Percentiles rank a stretch among this genome's conserved stretches.
Conservation (phyloP, 2,329 filamentous ascomycete genomes). For the Gnomoniopsis smithogilvyi region DNA sequence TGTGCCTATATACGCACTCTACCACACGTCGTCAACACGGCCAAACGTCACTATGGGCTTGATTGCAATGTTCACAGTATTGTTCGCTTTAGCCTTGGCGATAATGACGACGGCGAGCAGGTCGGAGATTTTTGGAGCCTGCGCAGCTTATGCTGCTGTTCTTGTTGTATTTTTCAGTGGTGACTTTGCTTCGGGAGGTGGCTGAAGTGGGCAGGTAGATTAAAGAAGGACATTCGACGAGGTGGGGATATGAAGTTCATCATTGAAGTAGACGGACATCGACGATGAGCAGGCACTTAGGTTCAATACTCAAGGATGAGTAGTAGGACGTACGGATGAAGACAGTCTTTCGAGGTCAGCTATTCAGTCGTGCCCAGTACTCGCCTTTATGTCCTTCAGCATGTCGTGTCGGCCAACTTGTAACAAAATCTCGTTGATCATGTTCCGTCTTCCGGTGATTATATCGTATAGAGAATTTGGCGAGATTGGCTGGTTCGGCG, state of each 20-base stretch:
- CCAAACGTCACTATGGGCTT: constrained; percentile 10
- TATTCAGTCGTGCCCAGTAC: no score
- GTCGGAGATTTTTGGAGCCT: constrained; percentile 14
- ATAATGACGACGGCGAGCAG: constrained; percentile 14
- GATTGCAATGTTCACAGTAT: constrained; percentile 10
- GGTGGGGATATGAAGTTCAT: constrained; percentile 30
- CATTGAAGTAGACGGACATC: constrained; percentile 6
- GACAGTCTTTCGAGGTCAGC: no score
- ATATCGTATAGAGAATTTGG: no score
- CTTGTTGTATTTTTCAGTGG: constrained; percentile 11
- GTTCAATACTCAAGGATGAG: no score
- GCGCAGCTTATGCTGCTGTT: constrained; percentile 14
- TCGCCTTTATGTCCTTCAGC: no score
- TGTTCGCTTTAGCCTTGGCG: constrained; percentile 5
- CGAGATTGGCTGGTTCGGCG: no score
- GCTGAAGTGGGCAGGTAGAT: neutral
- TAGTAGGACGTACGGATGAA: no score
- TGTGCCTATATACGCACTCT: constrained; percentile 5
- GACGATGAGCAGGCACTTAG: no score
- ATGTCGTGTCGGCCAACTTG: no score
- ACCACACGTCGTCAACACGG: neutral
- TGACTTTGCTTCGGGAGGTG: neutral
- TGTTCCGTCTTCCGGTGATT: no score
- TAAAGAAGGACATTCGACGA: constrained; percentile 33
- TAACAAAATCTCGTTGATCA: no score